Evolutionary conservation across 257 asterid species (phyloP).

Genomic region (Henckelia pumila): DNA sequence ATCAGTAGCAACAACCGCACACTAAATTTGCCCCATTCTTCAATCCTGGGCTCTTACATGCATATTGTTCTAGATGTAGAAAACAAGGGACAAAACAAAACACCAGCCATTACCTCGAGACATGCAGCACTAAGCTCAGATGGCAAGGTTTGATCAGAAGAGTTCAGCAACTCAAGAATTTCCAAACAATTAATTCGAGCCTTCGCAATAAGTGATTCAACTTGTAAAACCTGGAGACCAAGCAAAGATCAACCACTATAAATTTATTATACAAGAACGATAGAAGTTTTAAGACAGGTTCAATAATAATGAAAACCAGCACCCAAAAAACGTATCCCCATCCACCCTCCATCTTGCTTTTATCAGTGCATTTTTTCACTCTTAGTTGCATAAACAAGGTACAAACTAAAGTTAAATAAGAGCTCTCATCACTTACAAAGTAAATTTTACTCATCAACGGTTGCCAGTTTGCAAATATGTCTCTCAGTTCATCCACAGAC

Average conservation of each 20-base stretch:
- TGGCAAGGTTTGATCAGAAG: slow-evolving; percentile 45
- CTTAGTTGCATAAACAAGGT: slow-evolving; percentile 11
- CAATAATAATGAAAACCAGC: slow-evolving; percentile 8
- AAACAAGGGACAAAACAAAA: slow-evolving; percentile 14
- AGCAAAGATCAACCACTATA: slow-evolving; percentile 28
- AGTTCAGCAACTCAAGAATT: slow-evolving; percentile 62
- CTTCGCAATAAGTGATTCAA: slow-evolving; percentile 55
- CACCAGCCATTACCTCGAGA: slow-evolving; percentile 58
- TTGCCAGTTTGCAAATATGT: slow-evolving; percentile 60
- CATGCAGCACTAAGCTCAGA: slow-evolving; percentile 51
- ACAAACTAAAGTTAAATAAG: slow-evolving; percentile 14
- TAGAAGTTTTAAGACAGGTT: slow-evolving; percentile 8
- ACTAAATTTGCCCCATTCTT: slow-evolving; percentile 21
- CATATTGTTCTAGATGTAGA: slow-evolving; percentile 10
- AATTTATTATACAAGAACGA: slow-evolving; percentile 12
- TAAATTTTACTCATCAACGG: slow-evolving; percentile 79
- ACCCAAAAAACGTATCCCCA: slow-evolving; percentile 7
- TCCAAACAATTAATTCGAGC: slow-evolving; percentile 51
- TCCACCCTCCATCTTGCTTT: slow-evolving; percentile 5
- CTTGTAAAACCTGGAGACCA: slow-evolving; percentile 62
- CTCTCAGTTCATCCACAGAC: slow-evolving; percentile 59
- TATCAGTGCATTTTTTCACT: neutral
- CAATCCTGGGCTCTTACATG: slow-evolving; percentile 8
- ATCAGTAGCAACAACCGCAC: slow-evolving; percentile 20
- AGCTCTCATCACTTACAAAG: slow-evolving; percentile 54